Base-by-base conservation (phyloP, 2,329 filamentous ascomycete genomes). In the Phaeomoniella chlamydospora region DNA sequence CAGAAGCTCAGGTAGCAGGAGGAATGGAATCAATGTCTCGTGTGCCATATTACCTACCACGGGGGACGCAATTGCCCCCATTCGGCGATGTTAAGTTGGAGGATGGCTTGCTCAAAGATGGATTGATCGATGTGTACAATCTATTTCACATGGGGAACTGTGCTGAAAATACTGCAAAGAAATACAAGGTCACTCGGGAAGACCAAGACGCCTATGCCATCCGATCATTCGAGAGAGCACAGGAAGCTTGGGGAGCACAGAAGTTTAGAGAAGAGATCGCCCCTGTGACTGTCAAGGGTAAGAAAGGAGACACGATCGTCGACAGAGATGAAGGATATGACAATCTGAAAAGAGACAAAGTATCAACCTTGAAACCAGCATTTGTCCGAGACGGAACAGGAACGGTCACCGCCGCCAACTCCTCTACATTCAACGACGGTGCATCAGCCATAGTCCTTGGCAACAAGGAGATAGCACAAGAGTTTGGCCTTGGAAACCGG, bases 1-100 rank as follows among this genome's bases (percentile, higher is more conserved):
- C 85, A 12, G 83, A 93, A 50, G 87, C 82, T 0, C 82, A 93
- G 55, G 70, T 96, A 5, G 90, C 90, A 1, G 90, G 90, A 42
- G 90, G 90, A 37, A 94, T 98, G 82, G 90, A 98, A 65, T 94
- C 84, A 60, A 98, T 98, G 90, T 84, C 83, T 4, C 73, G 81
- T 29, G 85, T 94, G 3, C 90, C 90, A 2, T 92, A 92, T 60
- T 96, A 94, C 54, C 63, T 92, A 18, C 77, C 81, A 5, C 76
- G 90, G 18, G 75, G 85, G n/a, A 84, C 77, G 50, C 74, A 80
- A 42, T 68, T 90, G 47, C 83, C 87, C 1, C 66, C 85, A 0
- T 94, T 96, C 51, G 90, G 90, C 19, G 76, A 94, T 49, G 68
- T 90, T 47, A 81, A 81, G 58, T 65, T 94, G 58, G 80, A 93